These are phyloP conservation scores for Mortierella claussenii DNA, from an alignment of 192 early-diverging fungal genomes.

Conservation along the genomic window DNA sequence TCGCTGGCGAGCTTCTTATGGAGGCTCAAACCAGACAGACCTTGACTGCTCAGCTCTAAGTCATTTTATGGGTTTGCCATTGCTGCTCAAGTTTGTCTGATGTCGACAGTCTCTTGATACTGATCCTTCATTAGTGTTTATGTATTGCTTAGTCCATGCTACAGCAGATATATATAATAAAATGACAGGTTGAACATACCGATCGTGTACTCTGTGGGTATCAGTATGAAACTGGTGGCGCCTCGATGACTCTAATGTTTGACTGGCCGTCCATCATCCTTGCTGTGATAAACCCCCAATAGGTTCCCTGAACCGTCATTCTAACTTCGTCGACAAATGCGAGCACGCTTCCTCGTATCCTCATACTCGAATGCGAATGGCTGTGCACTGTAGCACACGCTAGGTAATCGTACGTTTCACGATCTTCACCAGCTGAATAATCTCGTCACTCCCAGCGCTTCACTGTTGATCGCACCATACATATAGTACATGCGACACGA, in stretches of 20 bases:
- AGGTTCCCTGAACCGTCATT: conserved; percentile 2
- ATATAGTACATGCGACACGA: conserved; percentile 21
- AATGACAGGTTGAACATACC: background rate
- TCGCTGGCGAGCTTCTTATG: background rate
- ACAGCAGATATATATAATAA: background rate
- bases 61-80: background rate
- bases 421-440: conserved; percentile 12
- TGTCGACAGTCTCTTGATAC: background rate
- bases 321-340: conserved; percentile 22
- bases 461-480: conserved; percentile 5
- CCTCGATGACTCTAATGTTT: background rate
- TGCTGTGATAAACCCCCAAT: conserved; percentile 1
- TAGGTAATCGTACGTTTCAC: background rate
- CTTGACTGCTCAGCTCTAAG: conserved; percentile 30
- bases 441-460: conserved; percentile 10
- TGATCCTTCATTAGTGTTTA: background rate
- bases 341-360: conserved; percentile 8
- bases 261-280: background rate
- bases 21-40: conserved; percentile 1
- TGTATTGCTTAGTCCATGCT: background rate
- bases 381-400: background rate
- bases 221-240: too few relatives aligned
- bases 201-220: too few relatives aligned
- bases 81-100: background rate
- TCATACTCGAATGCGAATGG: conserved; percentile 9